phyloP scores from a whole-genome alignment of 345 rosid species.

The Lumnitzera racemosa region DNA sequence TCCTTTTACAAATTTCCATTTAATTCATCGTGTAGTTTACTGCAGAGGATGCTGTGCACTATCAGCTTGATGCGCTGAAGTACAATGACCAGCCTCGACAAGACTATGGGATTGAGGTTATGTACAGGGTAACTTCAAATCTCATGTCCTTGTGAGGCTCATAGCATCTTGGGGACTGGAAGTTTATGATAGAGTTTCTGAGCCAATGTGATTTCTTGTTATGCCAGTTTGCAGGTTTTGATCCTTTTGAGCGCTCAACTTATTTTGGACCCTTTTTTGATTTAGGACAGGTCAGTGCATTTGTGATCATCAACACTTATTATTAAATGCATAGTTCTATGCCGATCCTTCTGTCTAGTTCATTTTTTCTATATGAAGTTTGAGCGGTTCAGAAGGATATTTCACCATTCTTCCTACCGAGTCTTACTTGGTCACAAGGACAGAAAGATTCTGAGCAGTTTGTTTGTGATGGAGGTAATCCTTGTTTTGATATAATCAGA shows the following conservation, averaged over 20 bases:
- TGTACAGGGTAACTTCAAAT: slow-evolving; percentile 63
- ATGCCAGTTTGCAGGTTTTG: slow-evolving; percentile 89
- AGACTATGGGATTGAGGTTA: slow-evolving; percentile 87
- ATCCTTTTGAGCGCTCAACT: slow-evolving; percentile 87
- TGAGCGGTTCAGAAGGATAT: slow-evolving; percentile 86
- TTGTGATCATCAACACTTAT: neutral
- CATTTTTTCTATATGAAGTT: slow-evolving; percentile 34
- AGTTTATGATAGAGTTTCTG: neutral
- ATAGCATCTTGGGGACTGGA: no score
- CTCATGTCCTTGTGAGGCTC: neutral
- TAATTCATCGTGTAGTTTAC: slow-evolving; percentile 50
- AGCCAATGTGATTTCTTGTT: slow-evolving; percentile 6
- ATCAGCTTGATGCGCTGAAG: slow-evolving; percentile 85
- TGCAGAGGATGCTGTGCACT: slow-evolving; percentile 77
- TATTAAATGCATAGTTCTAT: neutral
- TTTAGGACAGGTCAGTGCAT: slow-evolving; percentile 65
- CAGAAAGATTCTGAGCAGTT: slow-evolving; percentile 72
- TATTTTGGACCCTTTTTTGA: slow-evolving; percentile 94
- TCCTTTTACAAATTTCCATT: slow-evolving; percentile 11
- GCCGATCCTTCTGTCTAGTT: slow-evolving; percentile 3
- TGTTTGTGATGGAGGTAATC: slow-evolving; percentile 71
- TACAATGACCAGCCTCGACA: slow-evolving; percentile 76
- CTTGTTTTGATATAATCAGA: neutral
- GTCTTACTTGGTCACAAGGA: slow-evolving; percentile 86
- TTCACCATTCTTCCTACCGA: slow-evolving; percentile 87